Conservation (phyloP, 495 filamentous ascomycete genomes). For the Penicillium maclennaniae region DNA sequence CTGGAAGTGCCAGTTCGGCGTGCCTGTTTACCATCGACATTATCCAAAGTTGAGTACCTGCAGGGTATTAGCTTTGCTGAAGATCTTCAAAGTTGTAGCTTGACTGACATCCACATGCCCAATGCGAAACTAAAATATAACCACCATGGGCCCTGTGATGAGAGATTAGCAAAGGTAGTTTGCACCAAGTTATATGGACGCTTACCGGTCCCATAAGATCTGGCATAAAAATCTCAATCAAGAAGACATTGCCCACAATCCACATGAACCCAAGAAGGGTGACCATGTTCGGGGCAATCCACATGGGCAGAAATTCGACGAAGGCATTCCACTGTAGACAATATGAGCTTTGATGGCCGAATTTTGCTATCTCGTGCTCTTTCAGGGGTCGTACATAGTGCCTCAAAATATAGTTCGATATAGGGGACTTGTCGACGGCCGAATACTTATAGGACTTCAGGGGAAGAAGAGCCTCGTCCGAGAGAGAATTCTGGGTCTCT, state of each 20-base stretch:
- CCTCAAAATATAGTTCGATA: slow-evolving; percentile 87
- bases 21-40: slow-evolving; percentile 97
- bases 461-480: slow-evolving; percentile 70
- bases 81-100: not conserved
- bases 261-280: slow-evolving; percentile 93
- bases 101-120: slow-evolving; percentile 79
- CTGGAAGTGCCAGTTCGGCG: slow-evolving; percentile 92
- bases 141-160: slow-evolving; percentile 73
- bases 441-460: slow-evolving; percentile 96
- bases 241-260: slow-evolving; percentile 79
- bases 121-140: slow-evolving; percentile 92
- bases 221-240: slow-evolving; percentile 79
- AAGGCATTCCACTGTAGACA: slow-evolving; percentile 86
- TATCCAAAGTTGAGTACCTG: slow-evolving; percentile 94
- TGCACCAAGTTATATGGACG: not conserved
- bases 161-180: slow-evolving; percentile 23
- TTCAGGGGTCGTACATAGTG: slow-evolving; percentile 66
- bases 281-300: slow-evolving; percentile 97
- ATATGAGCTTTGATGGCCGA: slow-evolving; percentile 7
- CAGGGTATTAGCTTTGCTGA: not conserved
- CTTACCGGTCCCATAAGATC: slow-evolving; percentile 88
- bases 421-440: slow-evolving; percentile 91
- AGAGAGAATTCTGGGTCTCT: slow-evolving; percentile 59
- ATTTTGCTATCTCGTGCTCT: not conserved
- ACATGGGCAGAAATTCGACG: slow-evolving; percentile 86